A percentile compares a stretch with the other conserved stretches of the same genome.
Evolutionary conservation across 2,329 filamentous ascomycete genomes (phyloP).

Genomic region (Xenoacremonium recifei): DNA sequence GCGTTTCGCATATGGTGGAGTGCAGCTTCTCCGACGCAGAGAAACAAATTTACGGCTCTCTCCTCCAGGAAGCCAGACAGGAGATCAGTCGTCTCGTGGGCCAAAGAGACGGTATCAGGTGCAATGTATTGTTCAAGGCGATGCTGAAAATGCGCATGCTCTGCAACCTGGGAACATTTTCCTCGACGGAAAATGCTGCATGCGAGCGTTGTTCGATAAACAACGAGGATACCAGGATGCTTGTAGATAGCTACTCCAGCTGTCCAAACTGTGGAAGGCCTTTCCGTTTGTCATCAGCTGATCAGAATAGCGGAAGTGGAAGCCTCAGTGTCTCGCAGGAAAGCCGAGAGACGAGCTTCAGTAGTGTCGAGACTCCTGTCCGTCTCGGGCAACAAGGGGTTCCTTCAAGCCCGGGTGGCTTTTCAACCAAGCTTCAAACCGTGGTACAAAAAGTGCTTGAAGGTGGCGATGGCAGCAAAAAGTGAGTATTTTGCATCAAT

Average conservation of each 20-base stretch:
- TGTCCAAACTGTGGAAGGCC: constrained; percentile 6
- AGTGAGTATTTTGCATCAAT: not conserved
- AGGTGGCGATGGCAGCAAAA: not conserved
- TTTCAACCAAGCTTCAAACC: constrained; percentile 7
- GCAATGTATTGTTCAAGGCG: constrained; percentile 3
- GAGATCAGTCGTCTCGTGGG: constrained; percentile 4
- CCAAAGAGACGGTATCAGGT: not conserved
- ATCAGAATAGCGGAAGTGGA: not conserved
- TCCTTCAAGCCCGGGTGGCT: not conserved
- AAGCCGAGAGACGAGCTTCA: not conserved
- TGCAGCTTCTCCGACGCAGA: no score
- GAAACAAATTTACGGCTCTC: no score
- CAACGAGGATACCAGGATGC: not conserved
- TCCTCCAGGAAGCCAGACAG: no score
- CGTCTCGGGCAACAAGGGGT: not conserved
- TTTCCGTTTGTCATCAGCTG: not conserved
- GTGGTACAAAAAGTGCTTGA: constrained; percentile 3
- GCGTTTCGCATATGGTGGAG: no score
- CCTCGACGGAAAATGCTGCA: not conserved
- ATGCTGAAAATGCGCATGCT: constrained; percentile 8
- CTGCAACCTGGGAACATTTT: constrained; percentile 5
- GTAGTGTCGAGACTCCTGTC: not conserved
- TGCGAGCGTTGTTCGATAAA: constrained; percentile 7
- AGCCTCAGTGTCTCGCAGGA: no score
- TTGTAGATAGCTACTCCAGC: constrained; percentile 1